Conservation (phyloP, 176 grass and related monocot genomes). For the Zoysia pacifica region DNA sequence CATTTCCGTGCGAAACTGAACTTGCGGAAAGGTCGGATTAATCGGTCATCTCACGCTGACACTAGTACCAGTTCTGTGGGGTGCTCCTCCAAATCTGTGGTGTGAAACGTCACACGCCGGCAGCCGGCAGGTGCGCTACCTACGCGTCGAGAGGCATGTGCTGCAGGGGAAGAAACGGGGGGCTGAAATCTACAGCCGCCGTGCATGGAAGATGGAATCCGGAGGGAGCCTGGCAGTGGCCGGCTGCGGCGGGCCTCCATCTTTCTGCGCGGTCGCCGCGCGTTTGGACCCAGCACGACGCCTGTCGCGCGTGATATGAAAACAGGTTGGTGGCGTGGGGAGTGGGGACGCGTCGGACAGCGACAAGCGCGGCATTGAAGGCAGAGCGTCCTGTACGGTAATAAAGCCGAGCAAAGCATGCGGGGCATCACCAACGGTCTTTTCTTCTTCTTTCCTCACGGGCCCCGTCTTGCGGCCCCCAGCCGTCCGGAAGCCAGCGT, state of each 20-base stretch:
- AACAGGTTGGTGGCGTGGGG: conserved; percentile 21
- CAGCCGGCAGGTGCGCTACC: too few species aligned
- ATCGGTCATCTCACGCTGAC: not conserved
- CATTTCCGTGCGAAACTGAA: not conserved
- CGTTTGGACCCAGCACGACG: not conserved
- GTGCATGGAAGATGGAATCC: not conserved
- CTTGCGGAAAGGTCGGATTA: not conserved
- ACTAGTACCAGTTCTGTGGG: too few species aligned
- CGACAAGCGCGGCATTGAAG: conserved; percentile 21
- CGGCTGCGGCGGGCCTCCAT: too few species aligned
- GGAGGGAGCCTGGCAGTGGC: too few species aligned
- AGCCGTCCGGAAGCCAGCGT: too few species aligned
- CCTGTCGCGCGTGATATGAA: not conserved
- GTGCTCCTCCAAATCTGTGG: too few species aligned
- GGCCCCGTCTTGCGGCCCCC: too few species aligned
- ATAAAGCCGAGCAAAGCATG: not conserved
- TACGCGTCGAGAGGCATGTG: not conserved
- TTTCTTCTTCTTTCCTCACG: not conserved
- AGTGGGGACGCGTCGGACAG: conserved; percentile 1
- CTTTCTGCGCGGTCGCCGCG: too few species aligned
- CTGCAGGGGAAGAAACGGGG: too few species aligned
- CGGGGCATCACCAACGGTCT: not conserved
- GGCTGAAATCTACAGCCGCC: not conserved
- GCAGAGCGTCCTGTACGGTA: not conserved
- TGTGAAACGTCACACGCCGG: too few species aligned